Evolutionary conservation across 345 rosid genomes (phyloP), one percentile per base, ranked within the genome.

Genomic region (Gossypium mustelinum): DNA sequence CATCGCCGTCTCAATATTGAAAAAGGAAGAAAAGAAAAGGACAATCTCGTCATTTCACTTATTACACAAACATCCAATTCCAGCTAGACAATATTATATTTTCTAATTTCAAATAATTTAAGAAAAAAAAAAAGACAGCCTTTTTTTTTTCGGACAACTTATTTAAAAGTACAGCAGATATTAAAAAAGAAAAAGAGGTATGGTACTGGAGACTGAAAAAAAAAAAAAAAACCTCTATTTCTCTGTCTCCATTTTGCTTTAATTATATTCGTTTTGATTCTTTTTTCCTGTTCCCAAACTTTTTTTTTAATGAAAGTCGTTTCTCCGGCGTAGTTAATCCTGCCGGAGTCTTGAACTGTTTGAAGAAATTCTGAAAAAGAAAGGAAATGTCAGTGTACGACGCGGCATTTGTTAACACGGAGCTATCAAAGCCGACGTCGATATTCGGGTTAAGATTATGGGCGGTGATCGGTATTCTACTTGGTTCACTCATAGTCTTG

Each of bases 361-460:
- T n/a, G 64, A 6, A 51, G 27, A 20, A 20, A 56, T 9, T 18
- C 25, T n/a, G 10, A 16, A 56, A 55, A 44, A 14, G 58, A 34
- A 13, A 4, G n/a, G 67, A 20, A 73, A 91, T 94, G 87, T 76
- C 96, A 13, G 11, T 88, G 7, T 84, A 86, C 91, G 82, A 91
- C 79, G 89, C 97, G 2, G 89, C 94, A 18, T 86, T 79, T 34
- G 79, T 94, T 45, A 91, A 93, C 78, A 57, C 87, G 17, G 88
- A 92, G 87, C 89, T 94, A 3, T 94, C 98, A 0, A 91, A 91
- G 81, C 93, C 84, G 34, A 92, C 98, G 5, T 94, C 97, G n/a
- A 91, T 94, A 75, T 94, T 94, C 79, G 98, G 98, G 24, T 87
- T 94, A 17, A 89, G 87, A 7, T 83, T 92, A 1, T 94, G 98